Percentiles rank a stretch among this genome's conserved stretches.
Evolutionary conservation across 768 basidiomycete genomes (phyloP).

Genomic region (Inosperma sp.): DNA sequence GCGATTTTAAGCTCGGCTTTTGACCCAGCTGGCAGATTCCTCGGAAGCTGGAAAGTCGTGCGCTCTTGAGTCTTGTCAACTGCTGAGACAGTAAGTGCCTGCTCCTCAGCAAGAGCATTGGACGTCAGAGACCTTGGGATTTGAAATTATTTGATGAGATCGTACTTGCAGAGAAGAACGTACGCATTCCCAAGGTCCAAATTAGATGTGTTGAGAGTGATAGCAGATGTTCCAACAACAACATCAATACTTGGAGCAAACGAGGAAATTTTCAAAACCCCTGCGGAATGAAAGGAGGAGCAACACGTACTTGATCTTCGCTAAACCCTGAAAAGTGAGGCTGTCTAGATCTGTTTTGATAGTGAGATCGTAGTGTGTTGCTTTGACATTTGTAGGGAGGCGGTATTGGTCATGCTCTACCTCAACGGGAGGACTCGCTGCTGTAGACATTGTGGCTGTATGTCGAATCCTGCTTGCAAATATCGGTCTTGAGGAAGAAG

Average conservation of each 20-base stretch:
- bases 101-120: conserved; percentile 47
- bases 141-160: background rate
- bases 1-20: conserved; percentile 66
- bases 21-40: conserved; percentile 57
- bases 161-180: conserved; percentile 13
- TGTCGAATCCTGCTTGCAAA: conserved; percentile 2
- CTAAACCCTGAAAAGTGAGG: conserved; percentile 73
- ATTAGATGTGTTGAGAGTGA: conserved; percentile 63
- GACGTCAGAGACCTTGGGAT: conserved; percentile 44
- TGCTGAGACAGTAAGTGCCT: conserved; percentile 40
- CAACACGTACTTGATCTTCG: conserved; percentile 56
- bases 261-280: background rate
- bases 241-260: conserved; percentile 52
- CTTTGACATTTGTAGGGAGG: conserved; percentile 62
- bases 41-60: conserved; percentile 54
- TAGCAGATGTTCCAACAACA: conserved; percentile 49
- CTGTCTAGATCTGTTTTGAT: conserved; percentile 78
- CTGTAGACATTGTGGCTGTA: conserved; percentile 25
- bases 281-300: background rate
- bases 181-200: conserved; percentile 54
- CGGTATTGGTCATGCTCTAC: conserved; percentile 42
- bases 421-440: conserved; percentile 11
- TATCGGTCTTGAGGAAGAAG: conserved; percentile 15
- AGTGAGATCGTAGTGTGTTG: conserved; percentile 74
- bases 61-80: conserved; percentile 65